Percentiles rank a stretch among this genome's conserved stretches.
Evolutionary conservation across 257 asterid species (phyloP).

Genomic region (Nicotiana otophora): DNA sequence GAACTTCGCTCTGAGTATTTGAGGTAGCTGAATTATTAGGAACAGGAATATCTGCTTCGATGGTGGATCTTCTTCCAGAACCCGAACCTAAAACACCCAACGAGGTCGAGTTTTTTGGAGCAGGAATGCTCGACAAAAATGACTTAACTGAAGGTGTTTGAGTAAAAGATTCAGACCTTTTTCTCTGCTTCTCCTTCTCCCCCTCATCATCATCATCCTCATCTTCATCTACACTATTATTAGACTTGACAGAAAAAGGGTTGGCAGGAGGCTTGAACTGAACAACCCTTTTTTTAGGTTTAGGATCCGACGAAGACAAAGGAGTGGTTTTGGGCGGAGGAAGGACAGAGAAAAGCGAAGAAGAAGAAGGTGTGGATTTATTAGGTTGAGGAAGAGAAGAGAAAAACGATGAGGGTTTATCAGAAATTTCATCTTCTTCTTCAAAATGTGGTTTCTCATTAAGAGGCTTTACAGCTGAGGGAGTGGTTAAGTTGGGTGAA

Average conservation of each 20-base stretch:
- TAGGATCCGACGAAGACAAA: conserved; percentile 8
- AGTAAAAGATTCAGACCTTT: conserved; percentile 28
- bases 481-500: conserved; percentile 9
- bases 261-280: conserved; percentile 69
- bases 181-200: conserved; percentile 44
- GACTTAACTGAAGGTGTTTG: conserved; percentile 39
- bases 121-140: conserved; percentile 66
- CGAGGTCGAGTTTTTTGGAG: conserved; percentile 58
- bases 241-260: conserved; percentile 10
- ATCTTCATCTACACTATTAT: conserved; percentile 14
- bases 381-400: conserved; percentile 54
- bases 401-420: conserved; percentile 27
- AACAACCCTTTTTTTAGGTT: conserved; percentile 56
- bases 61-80: conserved; percentile 49
- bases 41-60: conserved; percentile 50
- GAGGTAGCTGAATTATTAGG: conserved; percentile 19
- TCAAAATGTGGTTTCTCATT: conserved; percentile 15
- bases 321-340: conserved; percentile 26
- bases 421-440: neutral
- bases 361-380: conserved; percentile 31
- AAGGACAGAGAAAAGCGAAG: conserved; percentile 35
- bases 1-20: conserved; percentile 9
- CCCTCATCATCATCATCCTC: conserved; percentile 52
- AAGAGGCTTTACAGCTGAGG: neutral
- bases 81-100: conserved; percentile 60